Percentiles rank a stretch among this genome's conserved stretches.
Conservation (phyloP, 176 grass and related monocot species). For the Aegilops bicornis region DNA sequence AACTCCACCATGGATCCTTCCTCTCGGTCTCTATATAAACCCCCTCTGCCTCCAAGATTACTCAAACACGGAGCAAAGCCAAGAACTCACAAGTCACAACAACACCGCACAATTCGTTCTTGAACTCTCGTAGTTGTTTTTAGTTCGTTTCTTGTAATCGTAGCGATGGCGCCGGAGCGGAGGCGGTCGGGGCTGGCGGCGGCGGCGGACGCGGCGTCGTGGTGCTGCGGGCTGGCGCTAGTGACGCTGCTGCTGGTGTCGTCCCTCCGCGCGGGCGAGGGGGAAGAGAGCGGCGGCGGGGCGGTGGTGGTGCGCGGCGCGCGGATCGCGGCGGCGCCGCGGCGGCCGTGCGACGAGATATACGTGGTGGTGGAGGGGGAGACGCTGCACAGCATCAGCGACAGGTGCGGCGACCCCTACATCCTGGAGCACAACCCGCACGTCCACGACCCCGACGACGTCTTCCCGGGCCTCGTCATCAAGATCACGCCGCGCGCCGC, state of each 20-base stretch:
- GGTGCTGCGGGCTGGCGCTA: conserved; percentile 53
- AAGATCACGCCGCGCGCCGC: conserved; percentile 49
- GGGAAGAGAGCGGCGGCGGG: not conserved
- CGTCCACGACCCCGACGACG: conserved; percentile 86
- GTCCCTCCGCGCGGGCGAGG: conserved; percentile 23
- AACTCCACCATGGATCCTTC: not conserved
- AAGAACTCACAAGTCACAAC: not conserved
- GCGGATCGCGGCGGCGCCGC: conserved; percentile 13
- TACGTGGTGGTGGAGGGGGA: conserved; percentile 81
- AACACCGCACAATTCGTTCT: not conserved
- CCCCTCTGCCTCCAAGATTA: not conserved
- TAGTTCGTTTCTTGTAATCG: not conserved
- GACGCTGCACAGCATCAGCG: conserved; percentile 89
- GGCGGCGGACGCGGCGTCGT: conserved; percentile 55
- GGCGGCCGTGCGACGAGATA: conserved; percentile 73
- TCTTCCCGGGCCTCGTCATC: conserved; percentile 91
- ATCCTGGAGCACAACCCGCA: conserved; percentile 89
- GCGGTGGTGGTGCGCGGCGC: conserved; percentile 27
- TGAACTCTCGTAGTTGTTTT: not conserved
- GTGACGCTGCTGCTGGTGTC: conserved; percentile 51
- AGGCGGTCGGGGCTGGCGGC: conserved; percentile 1
- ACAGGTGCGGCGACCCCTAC: conserved; percentile 82
- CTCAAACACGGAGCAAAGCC: conserved; percentile 1
- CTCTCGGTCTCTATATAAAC: conserved; percentile 16
- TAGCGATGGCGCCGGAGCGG: not conserved